Conservation (phyloP, 495 filamentous ascomycete genomes). For the Podospora didyma region DNA sequence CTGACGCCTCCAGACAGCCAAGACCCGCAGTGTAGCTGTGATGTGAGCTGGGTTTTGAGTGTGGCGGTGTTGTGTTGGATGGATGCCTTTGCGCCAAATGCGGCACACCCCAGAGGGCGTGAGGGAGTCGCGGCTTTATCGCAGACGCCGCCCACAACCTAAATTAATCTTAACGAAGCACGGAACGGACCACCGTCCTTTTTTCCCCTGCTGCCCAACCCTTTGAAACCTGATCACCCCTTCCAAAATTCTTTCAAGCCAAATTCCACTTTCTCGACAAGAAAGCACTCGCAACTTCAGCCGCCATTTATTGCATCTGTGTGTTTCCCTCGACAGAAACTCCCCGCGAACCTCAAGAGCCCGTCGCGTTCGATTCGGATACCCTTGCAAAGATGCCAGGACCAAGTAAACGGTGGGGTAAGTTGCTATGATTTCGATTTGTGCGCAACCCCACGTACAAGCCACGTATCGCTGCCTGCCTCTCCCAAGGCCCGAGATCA, state of each 20-base stretch:
- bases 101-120: neutral
- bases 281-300: neutral
- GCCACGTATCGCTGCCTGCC: constrained; percentile 11
- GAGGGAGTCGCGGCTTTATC: constrained; percentile 9
- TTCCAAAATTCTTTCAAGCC: neutral
- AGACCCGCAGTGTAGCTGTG: no score
- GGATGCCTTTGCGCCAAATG: neutral
- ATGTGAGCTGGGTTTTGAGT: no score
- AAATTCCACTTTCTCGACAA: neutral
- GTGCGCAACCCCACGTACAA: constrained; percentile 16
- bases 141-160: constrained; percentile 9
- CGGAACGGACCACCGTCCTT: neutral
- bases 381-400: constrained; percentile 22
- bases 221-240: constrained; percentile 1
- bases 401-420: constrained; percentile 33
- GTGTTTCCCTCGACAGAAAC: neutral
- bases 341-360: neutral
- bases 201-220: constrained; percentile 14
- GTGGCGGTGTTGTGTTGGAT: neutral
- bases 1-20: no score
- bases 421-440: constrained; percentile 19
- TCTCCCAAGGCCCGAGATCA: neutral
- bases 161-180: constrained; percentile 4
- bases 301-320: neutral
- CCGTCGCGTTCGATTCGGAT: neutral